phyloP scores from a whole-genome alignment of 345 rosid genomes.

The Conringia planisiliqua region DNA sequence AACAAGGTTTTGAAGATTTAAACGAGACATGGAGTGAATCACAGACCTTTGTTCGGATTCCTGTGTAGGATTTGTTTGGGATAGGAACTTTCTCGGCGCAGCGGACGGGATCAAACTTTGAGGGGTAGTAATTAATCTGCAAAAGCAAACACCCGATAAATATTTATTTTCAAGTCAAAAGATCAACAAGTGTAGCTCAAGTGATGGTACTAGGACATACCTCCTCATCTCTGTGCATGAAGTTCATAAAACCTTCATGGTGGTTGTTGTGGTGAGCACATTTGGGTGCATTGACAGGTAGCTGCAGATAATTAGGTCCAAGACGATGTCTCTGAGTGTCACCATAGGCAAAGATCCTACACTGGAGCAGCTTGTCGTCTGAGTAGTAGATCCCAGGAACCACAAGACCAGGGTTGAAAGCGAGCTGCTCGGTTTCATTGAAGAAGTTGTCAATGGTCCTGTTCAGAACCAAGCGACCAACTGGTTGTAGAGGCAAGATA shows the following conservation, averaged over 20 bases:
- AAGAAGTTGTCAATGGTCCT: slow-evolving; percentile 95
- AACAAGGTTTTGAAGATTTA: not conserved
- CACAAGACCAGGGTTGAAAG: slow-evolving; percentile 87
- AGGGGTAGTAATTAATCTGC: slow-evolving; percentile 91
- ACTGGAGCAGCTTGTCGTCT: slow-evolving; percentile 90
- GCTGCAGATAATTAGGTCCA: slow-evolving; percentile 93
- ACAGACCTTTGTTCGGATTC: slow-evolving; percentile 75
- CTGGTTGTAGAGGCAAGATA: slow-evolving; percentile 88
- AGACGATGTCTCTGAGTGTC: slow-evolving; percentile 98
- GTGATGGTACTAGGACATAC: slow-evolving; percentile 32
- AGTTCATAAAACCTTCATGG: slow-evolving; percentile 92
- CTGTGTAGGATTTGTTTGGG: slow-evolving; percentile 51
- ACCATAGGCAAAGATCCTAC: slow-evolving; percentile 80
- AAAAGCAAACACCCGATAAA: slow-evolving; percentile 6
- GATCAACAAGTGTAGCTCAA: not conserved
- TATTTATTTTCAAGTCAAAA: not conserved
- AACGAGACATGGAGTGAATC: not conserved
- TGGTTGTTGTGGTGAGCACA: slow-evolving; percentile 97
- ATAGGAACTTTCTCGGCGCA: slow-evolving; percentile 75
- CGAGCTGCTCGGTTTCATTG: slow-evolving; percentile 92
- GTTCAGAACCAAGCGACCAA: slow-evolving; percentile 95
- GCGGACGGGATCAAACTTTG: slow-evolving; percentile 79
- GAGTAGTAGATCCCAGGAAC: slow-evolving; percentile 92
- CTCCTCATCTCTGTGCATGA: slow-evolving; percentile 96
- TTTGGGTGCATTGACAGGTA: slow-evolving; percentile 95